Conservation (phyloP, 208 protist species). For the Perkinsela sp. region DNA sequence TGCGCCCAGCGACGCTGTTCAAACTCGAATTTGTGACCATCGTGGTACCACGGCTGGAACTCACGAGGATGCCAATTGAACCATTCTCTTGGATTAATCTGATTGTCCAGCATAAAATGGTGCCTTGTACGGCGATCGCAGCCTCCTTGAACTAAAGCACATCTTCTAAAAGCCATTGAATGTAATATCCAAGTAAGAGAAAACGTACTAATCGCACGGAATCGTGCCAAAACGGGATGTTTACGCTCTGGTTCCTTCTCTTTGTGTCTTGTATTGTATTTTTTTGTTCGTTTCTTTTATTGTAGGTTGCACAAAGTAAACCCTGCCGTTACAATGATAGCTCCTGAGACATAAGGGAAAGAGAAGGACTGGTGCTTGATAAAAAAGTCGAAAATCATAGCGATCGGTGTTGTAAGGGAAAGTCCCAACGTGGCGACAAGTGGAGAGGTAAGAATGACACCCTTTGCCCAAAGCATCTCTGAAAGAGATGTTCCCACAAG, state of each 20-base stretch:
- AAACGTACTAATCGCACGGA: no score
- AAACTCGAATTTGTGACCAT: constrained; percentile 60
- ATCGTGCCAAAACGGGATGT: no score
- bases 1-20: constrained; percentile 45
- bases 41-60: constrained; percentile 69
- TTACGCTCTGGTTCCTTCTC: no score
- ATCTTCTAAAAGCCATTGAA: no score
- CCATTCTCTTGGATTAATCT: constrained; percentile 61
- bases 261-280: no score
- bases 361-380: constrained; percentile 14
- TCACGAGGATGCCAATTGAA: constrained; percentile 65
- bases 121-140: constrained; percentile 41
- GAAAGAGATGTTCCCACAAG: constrained; percentile 59
- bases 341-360: constrained; percentile 24
- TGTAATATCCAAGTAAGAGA: no score
- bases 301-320: constrained; percentile 37
- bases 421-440: constrained; percentile 56
- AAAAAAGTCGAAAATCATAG: constrained; percentile 45
- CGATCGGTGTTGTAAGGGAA: constrained; percentile 51
- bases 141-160: no score
- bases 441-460: constrained; percentile 55
- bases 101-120: constrained; percentile 57
- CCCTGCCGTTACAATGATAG: constrained; percentile 25
- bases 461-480: constrained; percentile 59
- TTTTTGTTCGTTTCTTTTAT: no score